These are phyloP conservation scores for Hysterangium stoloniferum DNA, from an alignment of 768 basidiomycete genomes.

Conservation along the genomic window DNA sequence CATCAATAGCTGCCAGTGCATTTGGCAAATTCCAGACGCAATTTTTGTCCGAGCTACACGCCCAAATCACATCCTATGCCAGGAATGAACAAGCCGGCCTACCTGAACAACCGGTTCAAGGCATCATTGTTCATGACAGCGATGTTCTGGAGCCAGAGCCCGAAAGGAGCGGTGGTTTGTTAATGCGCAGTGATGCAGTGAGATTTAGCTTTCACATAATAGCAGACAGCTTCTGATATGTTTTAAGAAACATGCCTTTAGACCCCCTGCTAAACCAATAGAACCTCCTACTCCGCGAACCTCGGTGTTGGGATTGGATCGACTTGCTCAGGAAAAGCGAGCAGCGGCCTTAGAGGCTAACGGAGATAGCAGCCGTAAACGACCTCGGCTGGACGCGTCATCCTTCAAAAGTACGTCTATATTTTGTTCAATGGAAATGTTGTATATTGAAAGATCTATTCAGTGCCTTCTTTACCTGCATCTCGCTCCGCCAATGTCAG, in stretches of 20 bases:
- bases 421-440: background rate
- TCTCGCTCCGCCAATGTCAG: conserved; percentile 50
- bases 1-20: conserved; percentile 51
- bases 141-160: conserved; percentile 83
- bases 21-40: conserved; percentile 85
- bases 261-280: conserved; percentile 60
- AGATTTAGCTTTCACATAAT: conserved; percentile 17
- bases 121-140: conserved; percentile 69
- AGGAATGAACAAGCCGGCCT: conserved; percentile 52
- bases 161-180: conserved; percentile 66
- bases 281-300: conserved; percentile 72
- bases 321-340: conserved; percentile 82
- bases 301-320: conserved; percentile 82
- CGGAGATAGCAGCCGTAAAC: conserved; percentile 58
- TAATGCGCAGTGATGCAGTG: conserved; percentile 57
- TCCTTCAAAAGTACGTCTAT: conserved; percentile 73
- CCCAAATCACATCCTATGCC: conserved; percentile 66
- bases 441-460: background rate
- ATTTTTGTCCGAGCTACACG: conserved; percentile 70
- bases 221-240: conserved; percentile 2
- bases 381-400: conserved; percentile 52
- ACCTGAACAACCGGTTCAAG: conserved; percentile 54
- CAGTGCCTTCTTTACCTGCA: conserved; percentile 77
- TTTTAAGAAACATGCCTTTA: conserved; percentile 70
- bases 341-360: conserved; percentile 41